phyloP scores from a whole-genome alignment of 768 basidiomycete species.

The Pholiota conissans region DNA sequence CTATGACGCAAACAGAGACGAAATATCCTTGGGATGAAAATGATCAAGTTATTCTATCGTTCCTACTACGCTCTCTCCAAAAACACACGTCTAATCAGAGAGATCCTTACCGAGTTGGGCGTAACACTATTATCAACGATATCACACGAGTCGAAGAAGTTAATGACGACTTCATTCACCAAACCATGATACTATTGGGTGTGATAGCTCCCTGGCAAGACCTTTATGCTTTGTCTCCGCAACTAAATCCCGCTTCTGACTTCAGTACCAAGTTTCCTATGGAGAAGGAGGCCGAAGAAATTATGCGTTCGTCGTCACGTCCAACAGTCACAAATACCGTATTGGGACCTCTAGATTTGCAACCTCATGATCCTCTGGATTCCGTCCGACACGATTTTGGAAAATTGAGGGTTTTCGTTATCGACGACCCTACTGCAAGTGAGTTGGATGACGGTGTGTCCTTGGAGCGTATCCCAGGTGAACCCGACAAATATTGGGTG shows the following conservation, averaged over 20 bases:
- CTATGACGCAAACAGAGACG: constrained; percentile 19
- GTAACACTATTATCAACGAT: constrained; percentile 57
- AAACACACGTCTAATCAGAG: constrained; percentile 48
- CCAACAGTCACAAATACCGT: constrained; percentile 26
- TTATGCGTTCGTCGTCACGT: constrained; percentile 28
- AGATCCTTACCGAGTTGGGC: constrained; percentile 59
- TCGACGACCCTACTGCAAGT: constrained; percentile 77
- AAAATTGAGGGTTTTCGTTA: constrained; percentile 75
- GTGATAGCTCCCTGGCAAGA: constrained; percentile 84
- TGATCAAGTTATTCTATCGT: constrained; percentile 59
- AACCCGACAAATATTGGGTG: constrained; percentile 70
- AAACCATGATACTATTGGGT: constrained; percentile 69
- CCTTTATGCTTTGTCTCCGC: constrained; percentile 38
- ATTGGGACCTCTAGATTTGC: constrained; percentile 65
- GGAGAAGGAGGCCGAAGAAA: constrained; percentile 23
- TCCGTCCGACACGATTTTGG: constrained; percentile 86
- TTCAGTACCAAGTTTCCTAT: constrained; percentile 27
- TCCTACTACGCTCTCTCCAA: constrained; percentile 56
- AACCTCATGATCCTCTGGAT: constrained; percentile 62
- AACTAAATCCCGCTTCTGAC: constrained; percentile 34
- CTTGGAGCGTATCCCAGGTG: constrained; percentile 62
- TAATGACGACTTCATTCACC: constrained; percentile 36
- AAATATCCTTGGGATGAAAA: constrained; percentile 44
- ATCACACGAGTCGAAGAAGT: constrained; percentile 38
- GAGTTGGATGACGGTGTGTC: constrained; percentile 96